Conservation (phyloP, 2,329 filamentous ascomycete species). For the Xylariales sp. region DNA sequence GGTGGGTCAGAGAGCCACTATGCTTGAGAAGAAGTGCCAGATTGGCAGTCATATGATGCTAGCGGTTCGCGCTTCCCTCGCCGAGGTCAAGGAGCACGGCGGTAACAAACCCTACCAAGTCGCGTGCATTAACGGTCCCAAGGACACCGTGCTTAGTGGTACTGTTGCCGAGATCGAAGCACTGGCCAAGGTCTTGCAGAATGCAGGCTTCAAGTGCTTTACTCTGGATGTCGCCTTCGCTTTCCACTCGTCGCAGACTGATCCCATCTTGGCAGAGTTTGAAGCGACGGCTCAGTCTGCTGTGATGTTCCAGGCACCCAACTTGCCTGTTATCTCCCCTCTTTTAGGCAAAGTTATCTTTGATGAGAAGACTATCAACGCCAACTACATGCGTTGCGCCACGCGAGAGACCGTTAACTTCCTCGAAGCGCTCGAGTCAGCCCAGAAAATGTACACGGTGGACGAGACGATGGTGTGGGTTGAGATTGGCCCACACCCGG, state of each 20-base stretch:
- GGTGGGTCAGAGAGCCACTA: conserved; percentile 50
- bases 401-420: conserved; percentile 65
- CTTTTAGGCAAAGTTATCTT: conserved; percentile 16
- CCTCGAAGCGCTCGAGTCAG: conserved; percentile 47
- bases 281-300: conserved; percentile 37
- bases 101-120: conserved; percentile 25
- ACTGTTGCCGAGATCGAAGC: conserved; percentile 41
- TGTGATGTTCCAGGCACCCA: conserved; percentile 34
- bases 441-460: conserved; percentile 42
- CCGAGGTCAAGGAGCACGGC: conserved; percentile 28
- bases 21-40: conserved; percentile 50
- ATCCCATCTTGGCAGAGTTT: conserved; percentile 54
- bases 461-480: conserved; percentile 57
- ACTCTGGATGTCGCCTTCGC: conserved; percentile 47
- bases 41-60: conserved; percentile 57
- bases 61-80: conserved; percentile 40
- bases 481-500: conserved; percentile 65
- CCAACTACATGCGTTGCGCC: conserved; percentile 56
- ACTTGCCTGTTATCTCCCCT: conserved; percentile 38
- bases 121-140: conserved; percentile 62
- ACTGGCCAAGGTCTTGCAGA: conserved; percentile 34
- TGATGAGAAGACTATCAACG: conserved; percentile 39
- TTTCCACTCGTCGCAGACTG: conserved; percentile 50
- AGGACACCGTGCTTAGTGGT: conserved; percentile 58
- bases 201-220: conserved; percentile 36